A percentile compares a stretch with the other conserved stretches of the same genome.
These are phyloP conservation scores for Pyrenophora graminea DNA, from an alignment of 2,329 filamentous ascomycete species.

Conservation along the genomic window DNA sequence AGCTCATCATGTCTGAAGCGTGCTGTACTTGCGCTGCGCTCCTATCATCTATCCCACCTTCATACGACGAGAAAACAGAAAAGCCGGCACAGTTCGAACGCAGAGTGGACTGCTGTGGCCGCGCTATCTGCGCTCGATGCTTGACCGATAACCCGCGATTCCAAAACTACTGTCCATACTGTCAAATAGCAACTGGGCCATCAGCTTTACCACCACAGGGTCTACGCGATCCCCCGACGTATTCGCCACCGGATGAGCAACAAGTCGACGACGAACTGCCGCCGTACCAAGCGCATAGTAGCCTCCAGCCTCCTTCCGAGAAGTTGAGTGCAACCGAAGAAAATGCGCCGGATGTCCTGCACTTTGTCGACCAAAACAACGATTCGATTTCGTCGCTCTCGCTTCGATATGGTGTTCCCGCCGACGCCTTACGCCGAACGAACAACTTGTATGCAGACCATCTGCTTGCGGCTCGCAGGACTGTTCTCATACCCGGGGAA, in stretches of 20 bases:
- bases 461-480: conserved; percentile 69
- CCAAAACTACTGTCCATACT: conserved; percentile 71
- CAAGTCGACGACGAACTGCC: conserved; percentile 48
- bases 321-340: conserved; percentile 38
- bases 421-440: conserved; percentile 62
- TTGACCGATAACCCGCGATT: conserved; percentile 72
- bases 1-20: conserved; percentile 46
- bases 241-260: conserved; percentile 52
- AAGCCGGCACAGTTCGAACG: conserved; percentile 65
- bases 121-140: conserved; percentile 73
- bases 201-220: conserved; percentile 64
- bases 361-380: conserved; percentile 72
- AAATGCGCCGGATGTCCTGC: conserved; percentile 66
- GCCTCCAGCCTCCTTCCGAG: conserved; percentile 30
- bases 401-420: conserved; percentile 71
- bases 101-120: conserved; percentile 68
- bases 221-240: conserved; percentile 70
- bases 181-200: conserved; percentile 69
- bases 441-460: conserved; percentile 76
- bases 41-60: conserved; percentile 59
- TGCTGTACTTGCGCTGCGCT: conserved; percentile 74
- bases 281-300: conserved; percentile 49
- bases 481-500: conserved; percentile 71
- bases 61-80: conserved; percentile 60
- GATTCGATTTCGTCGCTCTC: conserved; percentile 72